Evolutionary conservation across 225 moss, liverwort and hornwort genomes (phyloP), one percentile per base, ranked within the genome.

Genomic region (Polytrichum formosum): DNA sequence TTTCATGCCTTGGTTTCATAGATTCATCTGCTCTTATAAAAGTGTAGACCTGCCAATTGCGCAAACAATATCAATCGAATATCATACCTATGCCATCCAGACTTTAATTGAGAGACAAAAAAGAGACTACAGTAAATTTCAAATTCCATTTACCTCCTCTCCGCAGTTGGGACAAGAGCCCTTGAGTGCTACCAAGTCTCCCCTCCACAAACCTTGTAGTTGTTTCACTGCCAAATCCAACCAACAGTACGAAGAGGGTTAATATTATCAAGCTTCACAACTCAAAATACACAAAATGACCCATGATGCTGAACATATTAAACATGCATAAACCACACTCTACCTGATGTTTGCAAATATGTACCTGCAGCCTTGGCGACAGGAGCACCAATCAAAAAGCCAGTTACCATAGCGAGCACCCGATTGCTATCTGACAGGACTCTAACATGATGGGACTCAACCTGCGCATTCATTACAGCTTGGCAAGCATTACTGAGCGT

Each of bases 101-200:
- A 5, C 31, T 3, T 61, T 54, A 56, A 5, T 18, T n/a, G 5
- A 7, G 6, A 23, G 13, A 25, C 27, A 67, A 53, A 18, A 56
- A 18, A 30, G 25, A 5, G 1, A 56, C 37, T 23, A 61, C 6
- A 26, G 8, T 33, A 35, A 35, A 35, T 35, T 35, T 35, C 35
- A 35, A 35, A 35, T 9, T 35, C 9, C 35, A 46, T 75, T 23
- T 30, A 89, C 96, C 85, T 96, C 96, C 81, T 96, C 96, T 27
- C 84, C 93, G 55, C 96, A 96, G 66, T 84, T 93, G 1, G 96
- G 96, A 63, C 96, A 96, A 71, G 77, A 84, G 22, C 96, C 96
- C 79, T 96, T 96, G 61, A 96, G 82, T 72, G 96, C 96, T 74
- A 93, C 78, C 72, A 93, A 61, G 63, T 96, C 93, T 13, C 96